Conservation (phyloP, 805 yeast genomes). For the Yamadazyma akitaensis region DNA sequence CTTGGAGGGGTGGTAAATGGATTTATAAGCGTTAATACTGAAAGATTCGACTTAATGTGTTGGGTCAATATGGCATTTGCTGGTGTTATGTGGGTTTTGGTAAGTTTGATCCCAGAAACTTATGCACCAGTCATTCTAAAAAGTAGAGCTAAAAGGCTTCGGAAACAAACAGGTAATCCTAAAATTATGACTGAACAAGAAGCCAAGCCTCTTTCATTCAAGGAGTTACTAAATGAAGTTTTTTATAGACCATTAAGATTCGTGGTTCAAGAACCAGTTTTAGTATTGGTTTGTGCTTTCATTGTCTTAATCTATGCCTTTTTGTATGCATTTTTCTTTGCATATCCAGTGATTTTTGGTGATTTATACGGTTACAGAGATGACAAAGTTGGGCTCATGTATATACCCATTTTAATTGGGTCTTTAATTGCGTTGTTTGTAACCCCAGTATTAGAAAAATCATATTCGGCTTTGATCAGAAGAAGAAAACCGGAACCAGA, state of each 20-base stretch:
- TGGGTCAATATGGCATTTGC: conserved; percentile 95
- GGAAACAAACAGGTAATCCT: conserved; percentile 77
- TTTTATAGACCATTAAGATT: conserved; percentile 78
- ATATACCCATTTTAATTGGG: conserved; percentile 87
- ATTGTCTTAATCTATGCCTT: conserved; percentile 89
- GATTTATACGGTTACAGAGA: conserved; percentile 76
- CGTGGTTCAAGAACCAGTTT: conserved; percentile 76
- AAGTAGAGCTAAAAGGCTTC: conserved; percentile 57
- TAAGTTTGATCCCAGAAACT: conserved; percentile 79
- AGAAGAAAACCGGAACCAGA: conserved; percentile 69
- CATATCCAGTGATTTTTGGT: conserved; percentile 85
- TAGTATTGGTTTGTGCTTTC: conserved; percentile 78
- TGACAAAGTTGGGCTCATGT: conserved; percentile 79
- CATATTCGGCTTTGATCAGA: conserved; percentile 50
- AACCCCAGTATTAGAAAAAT: conserved; percentile 71
- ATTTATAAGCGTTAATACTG: conserved; percentile 71
- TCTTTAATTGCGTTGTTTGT: conserved; percentile 68
- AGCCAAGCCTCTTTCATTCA: conserved; percentile 67
- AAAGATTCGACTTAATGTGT: conserved; percentile 63
- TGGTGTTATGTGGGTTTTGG: conserved; percentile 73
- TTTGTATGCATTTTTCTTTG: conserved; percentile 90
- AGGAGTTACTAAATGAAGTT: conserved; percentile 69
- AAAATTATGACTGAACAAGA: conserved; percentile 93
- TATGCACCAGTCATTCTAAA: conserved; percentile 79
- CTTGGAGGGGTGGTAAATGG: conserved; percentile 88